Base-by-base conservation (phyloP, 805 yeast species). In the Groenewaldozyma salmanticensis region DNA sequence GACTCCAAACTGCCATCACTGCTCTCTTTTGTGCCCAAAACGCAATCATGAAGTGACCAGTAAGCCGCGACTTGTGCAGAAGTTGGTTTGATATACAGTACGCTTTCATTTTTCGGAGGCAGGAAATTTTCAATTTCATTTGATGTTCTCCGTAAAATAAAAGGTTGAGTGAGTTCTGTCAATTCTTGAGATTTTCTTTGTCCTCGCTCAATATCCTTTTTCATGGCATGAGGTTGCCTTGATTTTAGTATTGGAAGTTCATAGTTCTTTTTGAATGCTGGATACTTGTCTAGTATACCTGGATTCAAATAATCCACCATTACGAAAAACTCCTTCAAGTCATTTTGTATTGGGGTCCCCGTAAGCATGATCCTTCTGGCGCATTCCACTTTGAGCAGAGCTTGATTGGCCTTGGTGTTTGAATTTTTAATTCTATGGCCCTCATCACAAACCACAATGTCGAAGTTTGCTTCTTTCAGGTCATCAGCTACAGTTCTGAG, bases 291-390 rank as follows among this genome's bases (percentile, higher is more conserved):
- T 20, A 92, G 64, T 1, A 82, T 64, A 0, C 88, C 90, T 0
- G 96, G 96, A 52, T 86, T 87, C 9, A 86, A 65, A 55, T 90
- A 90, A 53, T 86, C 81, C 4, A 81, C 74, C 52, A 92, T 75
- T 6, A 81, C 79, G 60, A 67, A 85, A 57, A 84, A 90, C 56
- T 92, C 98, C 2, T 64, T 64, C 37, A 92, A 69, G 58, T 92
- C 95, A 60, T 92, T 92, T 56, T 92, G 98, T 27, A 92, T 85
- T 0, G 95, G 96, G 0, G 96, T 86, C 0, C 96, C 98, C 0
- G 95, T 76, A 4, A 92, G 63, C 4, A 90, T 53, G 2, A 90
- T 64, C 45, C 80, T 75, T 33, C 68, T 73, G 5, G 66, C 65
- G 3, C 80, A 69, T 33, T 75, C 63, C 15, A 87, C 59, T 1